A percentile compares a stretch with the other conserved stretches of the same genome.
Conservation (phyloP, 495 filamentous ascomycete genomes). For the Aspergillus incahuasiensis region DNA sequence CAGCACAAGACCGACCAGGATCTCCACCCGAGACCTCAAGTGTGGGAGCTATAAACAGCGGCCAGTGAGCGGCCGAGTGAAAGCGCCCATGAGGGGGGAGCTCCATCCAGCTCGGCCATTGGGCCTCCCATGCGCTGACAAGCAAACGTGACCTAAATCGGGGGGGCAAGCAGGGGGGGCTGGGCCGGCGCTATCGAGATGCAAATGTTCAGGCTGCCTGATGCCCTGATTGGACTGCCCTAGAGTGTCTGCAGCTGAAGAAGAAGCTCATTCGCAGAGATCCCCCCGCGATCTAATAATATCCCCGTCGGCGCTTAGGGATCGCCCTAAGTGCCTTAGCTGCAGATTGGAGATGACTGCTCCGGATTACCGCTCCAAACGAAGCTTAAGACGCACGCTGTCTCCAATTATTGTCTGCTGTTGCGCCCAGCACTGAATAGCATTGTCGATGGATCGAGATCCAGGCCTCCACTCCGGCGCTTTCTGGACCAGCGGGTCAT, state of each 20-base stretch:
- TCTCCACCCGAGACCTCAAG: slow-evolving; percentile 15
- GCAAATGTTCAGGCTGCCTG: slow-evolving; percentile 3
- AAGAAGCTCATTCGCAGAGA: slow-evolving; percentile 10
- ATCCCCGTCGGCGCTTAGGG: slow-evolving; percentile 16
- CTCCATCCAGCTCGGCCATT: slow-evolving; percentile 12
- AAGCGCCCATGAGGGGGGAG: slow-evolving; percentile 17
- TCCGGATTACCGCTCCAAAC: neutral
- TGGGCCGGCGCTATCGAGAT: slow-evolving; percentile 10
- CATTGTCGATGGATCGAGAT: neutral
- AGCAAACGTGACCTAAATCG: slow-evolving; percentile 2
- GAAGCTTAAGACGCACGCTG: neutral
- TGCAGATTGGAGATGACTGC: slow-evolving; percentile 20
- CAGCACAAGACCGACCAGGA: slow-evolving; percentile 10
- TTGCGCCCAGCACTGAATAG: slow-evolving; percentile 3
- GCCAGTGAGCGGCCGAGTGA: slow-evolving; percentile 17
- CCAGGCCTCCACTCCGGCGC: neutral
- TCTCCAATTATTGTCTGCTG: slow-evolving; percentile 4
- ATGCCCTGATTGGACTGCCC: slow-evolving; percentile 11
- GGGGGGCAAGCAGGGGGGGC: neutral
- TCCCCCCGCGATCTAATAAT: slow-evolving; percentile 14
- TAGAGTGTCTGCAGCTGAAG: neutral
- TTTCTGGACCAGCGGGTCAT: neutral
- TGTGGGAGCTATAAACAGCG: slow-evolving; percentile 25
- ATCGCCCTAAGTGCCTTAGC: slow-evolving; percentile 25
- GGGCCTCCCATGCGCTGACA: slow-evolving; percentile 19